Conservation (phyloP, 2,329 filamentous ascomycete species). For the Pseudogymnoascus sp. region DNA sequence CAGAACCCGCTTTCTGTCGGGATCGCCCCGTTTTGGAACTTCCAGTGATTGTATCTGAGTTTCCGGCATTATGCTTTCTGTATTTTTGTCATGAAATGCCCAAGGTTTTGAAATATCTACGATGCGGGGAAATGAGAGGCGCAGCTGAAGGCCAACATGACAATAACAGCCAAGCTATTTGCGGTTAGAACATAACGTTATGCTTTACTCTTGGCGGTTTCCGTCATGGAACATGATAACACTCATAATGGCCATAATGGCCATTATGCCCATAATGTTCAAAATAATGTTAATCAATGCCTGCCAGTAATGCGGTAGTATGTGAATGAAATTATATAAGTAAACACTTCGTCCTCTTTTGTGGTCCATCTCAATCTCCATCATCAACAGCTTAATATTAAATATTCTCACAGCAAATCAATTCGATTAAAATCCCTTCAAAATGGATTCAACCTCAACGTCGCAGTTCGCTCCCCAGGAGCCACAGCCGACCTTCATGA, state of each 20-base stretch:
- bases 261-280: neutral
- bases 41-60: neutral
- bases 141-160: slow-evolving; percentile 2
- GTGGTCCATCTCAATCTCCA: neutral
- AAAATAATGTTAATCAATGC: neutral
- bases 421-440: neutral
- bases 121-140: neutral
- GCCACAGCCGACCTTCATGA: neutral
- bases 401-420: neutral
- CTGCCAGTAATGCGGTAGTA: neutral
- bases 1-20: slow-evolving; percentile 13
- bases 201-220: neutral
- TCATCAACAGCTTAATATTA: neutral
- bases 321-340: neutral
- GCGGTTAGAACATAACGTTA: slow-evolving; percentile 8
- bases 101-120: neutral
- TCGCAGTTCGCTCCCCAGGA: neutral
- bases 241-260: neutral
- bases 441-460: neutral
- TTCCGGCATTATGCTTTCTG: slow-evolving; percentile 14
- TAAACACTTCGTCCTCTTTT: neutral
- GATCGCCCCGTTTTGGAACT: slow-evolving; percentile 7
- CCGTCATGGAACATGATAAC: slow-evolving; percentile 6
- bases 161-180: neutral
- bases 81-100: neutral